Base-by-base conservation (phyloP, 2,329 filamentous ascomycete species). In the Fusarium humuli region DNA sequence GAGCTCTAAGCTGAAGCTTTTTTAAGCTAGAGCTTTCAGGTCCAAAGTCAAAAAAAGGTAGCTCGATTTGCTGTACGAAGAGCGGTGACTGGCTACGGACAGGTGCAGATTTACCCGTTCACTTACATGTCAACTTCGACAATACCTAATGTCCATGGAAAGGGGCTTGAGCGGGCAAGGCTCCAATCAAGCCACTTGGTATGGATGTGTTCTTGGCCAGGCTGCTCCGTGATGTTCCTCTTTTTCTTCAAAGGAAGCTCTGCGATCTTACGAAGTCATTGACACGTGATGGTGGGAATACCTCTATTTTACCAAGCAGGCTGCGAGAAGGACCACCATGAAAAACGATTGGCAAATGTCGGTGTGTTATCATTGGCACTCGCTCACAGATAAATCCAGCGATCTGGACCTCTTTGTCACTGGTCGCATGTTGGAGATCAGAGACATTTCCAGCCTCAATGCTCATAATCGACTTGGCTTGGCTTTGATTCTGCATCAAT, bases 301-400 rank as follows among this genome's bases (percentile, higher is more conserved):
- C 58, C 57, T 72, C 59, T 55, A 68, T 61, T 62, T n/a, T 56
- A 58, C 55, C 42, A 63, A 59, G 53, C 49, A 54, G 58, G 53
- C 20, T 48, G 32, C 30, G 29, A 47, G 27, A 57, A 46, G 45
- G 40, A 60, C 52, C 52, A 61, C 69, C 37, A 48, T 56, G 65
- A 56, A 53, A 48, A 63, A 73, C 61, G 44, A 65, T 69, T 63
- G 63, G 57, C 69, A 74, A 73, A 70, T 73, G 72, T 74, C 72
- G 72, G 72, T 75, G 72, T 72, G 69, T 53, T 69, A 57, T 59
- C 57, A 58, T 65, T 68, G 65, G 55, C 48, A 56, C 57, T 58
- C 57, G 45, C 46, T 57, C 50, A 48, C 50, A 68, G 54, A 48
- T 63, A 58, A 52, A 65, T 61, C 58, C 70, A 60, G 56, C 59